These are phyloP conservation scores for Sicyos baderoa DNA, from an alignment of 306 rosid species.

Conservation along the genomic window DNA sequence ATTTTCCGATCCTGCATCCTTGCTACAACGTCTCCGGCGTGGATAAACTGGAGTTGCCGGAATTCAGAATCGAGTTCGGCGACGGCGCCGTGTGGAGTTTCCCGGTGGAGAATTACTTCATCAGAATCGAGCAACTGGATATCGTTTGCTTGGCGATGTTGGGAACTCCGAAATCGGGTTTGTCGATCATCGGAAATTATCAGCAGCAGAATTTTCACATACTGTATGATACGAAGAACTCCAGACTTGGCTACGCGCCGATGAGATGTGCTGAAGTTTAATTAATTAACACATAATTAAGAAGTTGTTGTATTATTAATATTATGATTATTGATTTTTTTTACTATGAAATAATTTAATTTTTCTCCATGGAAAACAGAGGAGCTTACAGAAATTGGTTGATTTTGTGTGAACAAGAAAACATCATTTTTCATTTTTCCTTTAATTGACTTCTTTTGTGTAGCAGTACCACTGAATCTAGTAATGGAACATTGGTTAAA, in stretches of 20 bases:
- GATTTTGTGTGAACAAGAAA: background rate
- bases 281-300: background rate
- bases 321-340: background rate
- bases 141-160: slow-evolving; percentile 74
- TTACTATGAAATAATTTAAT: slow-evolving; percentile 9
- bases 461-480: background rate
- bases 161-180: slow-evolving; percentile 59
- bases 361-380: background rate
- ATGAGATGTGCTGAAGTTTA: slow-evolving; percentile 74
- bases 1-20: slow-evolving; percentile 59
- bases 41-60: slow-evolving; percentile 68
- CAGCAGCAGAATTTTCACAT: slow-evolving; percentile 97
- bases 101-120: slow-evolving; percentile 84
- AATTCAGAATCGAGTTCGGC: slow-evolving; percentile 53
- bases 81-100: slow-evolving; percentile 91
- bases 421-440: background rate
- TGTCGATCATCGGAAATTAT: slow-evolving; percentile 87
- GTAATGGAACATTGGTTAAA: no score
- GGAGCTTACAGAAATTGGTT: background rate
- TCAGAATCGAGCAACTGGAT: slow-evolving; percentile 53
- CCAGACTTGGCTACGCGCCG: slow-evolving; percentile 87
- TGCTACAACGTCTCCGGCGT: slow-evolving; percentile 88
- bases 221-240: slow-evolving; percentile 69
- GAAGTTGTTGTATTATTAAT: background rate
- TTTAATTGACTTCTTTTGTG: background rate